Evolutionary conservation across 768 basidiomycete genomes (phyloP).

Genomic region (Clavulina sp.): DNA sequence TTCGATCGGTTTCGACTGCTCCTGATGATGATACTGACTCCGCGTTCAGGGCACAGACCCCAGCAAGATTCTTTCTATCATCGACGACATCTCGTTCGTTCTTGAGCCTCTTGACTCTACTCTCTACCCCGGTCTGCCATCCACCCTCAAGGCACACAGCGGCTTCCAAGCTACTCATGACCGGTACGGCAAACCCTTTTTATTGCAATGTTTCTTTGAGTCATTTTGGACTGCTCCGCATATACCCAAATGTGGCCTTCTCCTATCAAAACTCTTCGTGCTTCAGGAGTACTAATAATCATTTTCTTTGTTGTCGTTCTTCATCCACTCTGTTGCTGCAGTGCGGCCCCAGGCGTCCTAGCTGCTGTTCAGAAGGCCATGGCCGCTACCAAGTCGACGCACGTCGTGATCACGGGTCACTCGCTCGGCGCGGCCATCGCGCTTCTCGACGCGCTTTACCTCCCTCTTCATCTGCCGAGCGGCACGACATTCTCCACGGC

Average conservation of each 20-base stretch:
- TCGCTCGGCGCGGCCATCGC: constrained; percentile 24
- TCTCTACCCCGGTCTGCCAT: constrained; percentile 38
- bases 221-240: not conserved
- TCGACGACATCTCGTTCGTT: constrained; percentile 32
- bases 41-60: not conserved
- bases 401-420: constrained; percentile 22
- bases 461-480: constrained; percentile 22
- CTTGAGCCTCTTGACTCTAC: constrained; percentile 24
- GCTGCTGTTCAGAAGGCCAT: constrained; percentile 18
- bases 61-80: constrained; percentile 15
- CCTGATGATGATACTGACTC: no score
- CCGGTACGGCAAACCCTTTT: not conserved
- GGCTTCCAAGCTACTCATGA: constrained; percentile 24
- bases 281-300: no score
- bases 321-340: no score
- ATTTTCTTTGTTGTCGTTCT: no score
- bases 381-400: constrained; percentile 11
- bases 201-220: not conserved
- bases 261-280: no score
- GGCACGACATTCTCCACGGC: constrained; percentile 20
- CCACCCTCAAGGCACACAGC: constrained; percentile 24
- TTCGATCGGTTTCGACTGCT: not conserved
- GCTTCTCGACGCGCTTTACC: constrained; percentile 25
- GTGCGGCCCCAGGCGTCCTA: constrained; percentile 17
- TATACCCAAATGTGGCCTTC: no score